Conservation (phyloP, 2,329 filamentous ascomycete species). For the Venturia carpophila region DNA sequence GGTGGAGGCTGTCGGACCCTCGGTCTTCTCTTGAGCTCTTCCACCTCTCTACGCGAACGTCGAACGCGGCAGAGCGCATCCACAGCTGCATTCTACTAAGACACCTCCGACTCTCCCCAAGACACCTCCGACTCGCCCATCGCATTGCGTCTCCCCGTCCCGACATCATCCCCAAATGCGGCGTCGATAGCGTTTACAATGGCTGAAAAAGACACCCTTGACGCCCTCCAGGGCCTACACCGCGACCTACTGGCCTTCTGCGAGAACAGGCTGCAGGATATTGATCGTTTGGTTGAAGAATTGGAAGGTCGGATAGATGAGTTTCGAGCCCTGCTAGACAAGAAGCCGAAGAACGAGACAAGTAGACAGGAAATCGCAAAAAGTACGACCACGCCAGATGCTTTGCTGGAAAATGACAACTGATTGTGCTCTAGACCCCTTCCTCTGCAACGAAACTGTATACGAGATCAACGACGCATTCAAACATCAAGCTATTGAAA, state of each 20-base stretch:
- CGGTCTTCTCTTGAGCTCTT: background rate
- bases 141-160: background rate
- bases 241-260: conserved; percentile 72
- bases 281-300: conserved; percentile 59
- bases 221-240: conserved; percentile 67
- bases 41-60: background rate
- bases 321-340: conserved; percentile 62
- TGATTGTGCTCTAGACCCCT: background rate
- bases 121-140: background rate
- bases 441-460: conserved; percentile 49
- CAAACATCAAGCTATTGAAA: conserved; percentile 67
- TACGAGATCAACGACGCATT: conserved; percentile 83
- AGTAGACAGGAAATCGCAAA: conserved; percentile 54
- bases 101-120: no score
- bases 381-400: conserved; percentile 1
- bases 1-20: background rate
- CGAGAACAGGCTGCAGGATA: conserved; percentile 60
- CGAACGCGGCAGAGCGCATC: no score
- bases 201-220: conserved; percentile 15
- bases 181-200: background rate
- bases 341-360: conserved; percentile 63
- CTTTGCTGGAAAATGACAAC: background rate
- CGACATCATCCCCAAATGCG: background rate
- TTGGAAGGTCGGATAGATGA: conserved; percentile 60
- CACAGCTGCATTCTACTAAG: no score